Evolutionary conservation across 306 rosid species (phyloP).

Genomic region (Sicyos baderoa): DNA sequence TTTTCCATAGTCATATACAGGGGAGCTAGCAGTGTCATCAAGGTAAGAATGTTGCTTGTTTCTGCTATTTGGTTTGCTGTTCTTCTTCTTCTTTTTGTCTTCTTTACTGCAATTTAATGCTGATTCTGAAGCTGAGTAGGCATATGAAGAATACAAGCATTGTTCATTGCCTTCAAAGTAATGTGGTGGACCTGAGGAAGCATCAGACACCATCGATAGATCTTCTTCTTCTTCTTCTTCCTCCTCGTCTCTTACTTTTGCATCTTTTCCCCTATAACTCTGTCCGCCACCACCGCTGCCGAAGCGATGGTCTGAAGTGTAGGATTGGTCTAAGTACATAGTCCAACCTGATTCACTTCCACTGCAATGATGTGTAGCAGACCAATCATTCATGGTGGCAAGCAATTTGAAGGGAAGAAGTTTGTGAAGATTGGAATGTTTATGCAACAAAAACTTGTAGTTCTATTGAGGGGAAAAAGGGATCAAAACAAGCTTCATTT

Average conservation of each 20-base stretch:
- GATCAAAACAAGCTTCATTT: slow-evolving; percentile 24
- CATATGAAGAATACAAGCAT: slow-evolving; percentile 21
- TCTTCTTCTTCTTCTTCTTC: slow-evolving; percentile 34
- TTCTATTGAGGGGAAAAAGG: slow-evolving; percentile 13
- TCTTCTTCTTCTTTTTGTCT: slow-evolving; percentile 24
- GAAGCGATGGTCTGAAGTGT: slow-evolving; percentile 24
- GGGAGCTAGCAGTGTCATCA: slow-evolving; percentile 94
- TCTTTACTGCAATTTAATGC: background rate
- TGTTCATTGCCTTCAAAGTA: slow-evolving; percentile 20
- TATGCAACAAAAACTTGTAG: background rate
- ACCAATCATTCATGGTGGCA: slow-evolving; percentile 17
- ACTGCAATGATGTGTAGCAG: slow-evolving; percentile 50
- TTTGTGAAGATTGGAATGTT: background rate
- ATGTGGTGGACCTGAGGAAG: slow-evolving; percentile 71
- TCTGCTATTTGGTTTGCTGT: slow-evolving; percentile 34
- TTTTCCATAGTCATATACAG: slow-evolving; percentile 34
- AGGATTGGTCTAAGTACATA: slow-evolving; percentile 60
- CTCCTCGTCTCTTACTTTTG: slow-evolving; percentile 13
- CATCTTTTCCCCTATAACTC: slow-evolving; percentile 17
- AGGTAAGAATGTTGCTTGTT: slow-evolving; percentile 41
- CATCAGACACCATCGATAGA: slow-evolving; percentile 63
- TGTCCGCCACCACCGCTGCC: slow-evolving; percentile 15
- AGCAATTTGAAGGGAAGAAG: background rate
- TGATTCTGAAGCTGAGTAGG: slow-evolving; percentile 27
- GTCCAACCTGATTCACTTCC: slow-evolving; percentile 97